These are phyloP conservation scores for Picea sitchensis DNA, from an alignment of 75 land plant species.

Conservation along the genomic window DNA sequence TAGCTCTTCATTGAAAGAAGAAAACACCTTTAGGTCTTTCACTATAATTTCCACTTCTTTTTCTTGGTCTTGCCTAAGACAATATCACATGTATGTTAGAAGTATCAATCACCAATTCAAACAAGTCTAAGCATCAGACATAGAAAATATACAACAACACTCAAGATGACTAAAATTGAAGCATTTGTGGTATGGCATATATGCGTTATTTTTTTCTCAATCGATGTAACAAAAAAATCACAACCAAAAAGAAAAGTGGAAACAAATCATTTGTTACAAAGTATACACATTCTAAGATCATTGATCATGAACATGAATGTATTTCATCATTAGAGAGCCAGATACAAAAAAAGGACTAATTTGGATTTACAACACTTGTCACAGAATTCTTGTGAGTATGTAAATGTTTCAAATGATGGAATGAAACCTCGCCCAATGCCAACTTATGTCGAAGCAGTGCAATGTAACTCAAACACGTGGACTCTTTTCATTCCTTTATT, in stretches of 20 bases:
- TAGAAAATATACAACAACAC: background rate
- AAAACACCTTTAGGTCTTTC: conserved; percentile 87
- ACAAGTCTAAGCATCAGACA: background rate
- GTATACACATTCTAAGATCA: background rate
- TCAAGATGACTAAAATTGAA: background rate
- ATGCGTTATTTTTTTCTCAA: background rate
- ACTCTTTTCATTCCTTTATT: too few species aligned
- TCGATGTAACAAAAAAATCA: background rate
- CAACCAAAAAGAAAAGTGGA: background rate
- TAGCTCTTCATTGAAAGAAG: conserved; percentile 85
- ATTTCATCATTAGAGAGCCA: background rate
- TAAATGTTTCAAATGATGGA: background rate
- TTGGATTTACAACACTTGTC: background rate
- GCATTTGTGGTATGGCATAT: background rate
- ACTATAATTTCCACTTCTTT: conserved; percentile 92
- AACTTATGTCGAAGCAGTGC: too few species aligned
- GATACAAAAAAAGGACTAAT: background rate
- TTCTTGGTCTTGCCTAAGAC: conserved; percentile 68
- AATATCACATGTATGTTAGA: background rate
- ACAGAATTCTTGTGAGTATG: background rate
- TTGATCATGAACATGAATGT: background rate
- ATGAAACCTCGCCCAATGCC: background rate
- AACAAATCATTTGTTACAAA: background rate
- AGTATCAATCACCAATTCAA: background rate
- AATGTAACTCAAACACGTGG: too few species aligned